Conservation (phyloP, 768 basidiomycete species). For the Trametes cinnabarina region DNA sequence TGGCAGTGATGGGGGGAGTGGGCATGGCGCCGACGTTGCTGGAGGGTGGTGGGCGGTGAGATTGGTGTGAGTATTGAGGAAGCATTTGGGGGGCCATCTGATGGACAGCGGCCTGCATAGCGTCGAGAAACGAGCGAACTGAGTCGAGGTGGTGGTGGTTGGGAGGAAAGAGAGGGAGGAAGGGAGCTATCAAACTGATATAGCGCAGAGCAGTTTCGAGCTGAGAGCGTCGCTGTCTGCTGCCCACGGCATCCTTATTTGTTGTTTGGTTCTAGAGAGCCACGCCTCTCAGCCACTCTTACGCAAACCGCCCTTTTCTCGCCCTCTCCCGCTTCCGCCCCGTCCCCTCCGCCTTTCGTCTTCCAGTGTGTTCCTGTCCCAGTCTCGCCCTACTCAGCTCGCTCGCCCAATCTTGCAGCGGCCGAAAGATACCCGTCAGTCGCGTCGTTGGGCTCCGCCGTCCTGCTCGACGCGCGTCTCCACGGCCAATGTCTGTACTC, state of each 20-base stretch:
- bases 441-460: background rate
- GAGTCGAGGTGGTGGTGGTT: constrained; percentile 45
- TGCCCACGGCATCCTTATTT: constrained; percentile 32
- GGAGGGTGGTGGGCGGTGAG: constrained; percentile 43
- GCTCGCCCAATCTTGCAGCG: background rate
- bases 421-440: background rate
- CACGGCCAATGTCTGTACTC: constrained; percentile 1
- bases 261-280: constrained; percentile 31
- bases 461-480: constrained; percentile 8
- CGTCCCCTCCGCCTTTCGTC: background rate
- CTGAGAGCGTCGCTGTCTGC: constrained; percentile 25
- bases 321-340: constrained; percentile 2
- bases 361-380: background rate
- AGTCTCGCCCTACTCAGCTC: background rate
- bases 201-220: constrained; percentile 29
- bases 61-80: constrained; percentile 61
- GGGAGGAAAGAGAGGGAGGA: constrained; percentile 24
- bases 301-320: constrained; percentile 24
- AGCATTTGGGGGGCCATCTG: constrained; percentile 59
- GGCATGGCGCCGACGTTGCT: constrained; percentile 52
- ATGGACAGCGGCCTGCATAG: constrained; percentile 76
- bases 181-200: constrained; percentile 31
- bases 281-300: constrained; percentile 29
- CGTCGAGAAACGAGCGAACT: constrained; percentile 46
- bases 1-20: constrained; percentile 67